Evolutionary conservation across 768 basidiomycete species (phyloP).

Genomic region (Pulveroboletus sp.): DNA sequence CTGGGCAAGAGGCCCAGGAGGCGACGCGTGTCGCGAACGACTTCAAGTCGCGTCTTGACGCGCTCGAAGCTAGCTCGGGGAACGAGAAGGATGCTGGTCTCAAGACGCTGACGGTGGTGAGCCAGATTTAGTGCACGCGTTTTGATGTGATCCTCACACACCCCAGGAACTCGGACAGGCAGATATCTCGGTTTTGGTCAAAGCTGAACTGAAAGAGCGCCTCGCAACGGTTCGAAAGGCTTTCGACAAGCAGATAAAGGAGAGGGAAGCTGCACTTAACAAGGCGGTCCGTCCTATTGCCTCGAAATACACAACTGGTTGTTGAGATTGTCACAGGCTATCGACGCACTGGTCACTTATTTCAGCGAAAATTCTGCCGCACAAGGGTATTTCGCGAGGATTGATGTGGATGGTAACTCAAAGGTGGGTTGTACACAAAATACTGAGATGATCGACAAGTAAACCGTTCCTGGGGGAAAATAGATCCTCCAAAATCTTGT

Average conservation of each 20-base stretch:
- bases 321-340: slow-evolving; percentile 44
- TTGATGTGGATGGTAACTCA: slow-evolving; percentile 79
- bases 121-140: slow-evolving; percentile 26
- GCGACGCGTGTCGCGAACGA: slow-evolving; percentile 65
- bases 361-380: slow-evolving; percentile 76
- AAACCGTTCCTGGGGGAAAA: neutral
- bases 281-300: slow-evolving; percentile 56
- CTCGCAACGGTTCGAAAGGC: slow-evolving; percentile 70
- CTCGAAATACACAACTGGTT: neutral
- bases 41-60: slow-evolving; percentile 59
- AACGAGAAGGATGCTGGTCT: slow-evolving; percentile 85
- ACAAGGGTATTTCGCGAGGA: slow-evolving; percentile 60
- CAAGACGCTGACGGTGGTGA: slow-evolving; percentile 73
- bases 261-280: slow-evolving; percentile 67
- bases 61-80: slow-evolving; percentile 55
- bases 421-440: slow-evolving; percentile 51
- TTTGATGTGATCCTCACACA: neutral
- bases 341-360: slow-evolving; percentile 63
- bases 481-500: slow-evolving; percentile 76
- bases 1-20: slow-evolving; percentile 88
- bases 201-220: slow-evolving; percentile 74
- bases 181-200: slow-evolving; percentile 83
- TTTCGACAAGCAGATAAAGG: slow-evolving; percentile 82
- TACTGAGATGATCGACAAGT: neutral
- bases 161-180: slow-evolving; percentile 81